A percentile compares a stretch with the other conserved stretches of the same genome.
Conservation (phyloP, 331 rosid species). For the Pyrus hybrid region DNA sequence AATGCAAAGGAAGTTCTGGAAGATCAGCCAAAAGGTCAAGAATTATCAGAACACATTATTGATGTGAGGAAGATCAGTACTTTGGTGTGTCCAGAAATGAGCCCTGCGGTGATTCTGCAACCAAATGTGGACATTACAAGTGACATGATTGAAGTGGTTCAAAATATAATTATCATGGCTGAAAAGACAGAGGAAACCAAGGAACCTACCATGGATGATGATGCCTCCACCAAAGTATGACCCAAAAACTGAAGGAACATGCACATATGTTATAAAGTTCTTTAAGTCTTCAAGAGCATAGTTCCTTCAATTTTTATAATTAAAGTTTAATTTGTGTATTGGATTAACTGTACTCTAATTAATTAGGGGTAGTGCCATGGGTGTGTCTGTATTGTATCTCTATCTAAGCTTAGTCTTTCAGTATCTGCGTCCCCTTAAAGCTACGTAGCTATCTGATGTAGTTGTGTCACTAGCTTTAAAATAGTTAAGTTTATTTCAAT, state of each 20-base stretch:
- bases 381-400: background rate
- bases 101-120: slow-evolving; percentile 14
- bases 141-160: slow-evolving; percentile 4
- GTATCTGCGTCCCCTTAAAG: background rate
- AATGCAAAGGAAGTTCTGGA: slow-evolving; percentile 35
- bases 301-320: background rate
- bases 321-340: background rate
- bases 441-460: background rate
- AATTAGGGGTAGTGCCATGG: background rate
- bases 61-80: slow-evolving; percentile 53
- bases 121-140: slow-evolving; percentile 3
- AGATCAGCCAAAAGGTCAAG: slow-evolving; percentile 52
- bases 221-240: slow-evolving; percentile 5
- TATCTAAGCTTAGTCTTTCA: background rate
- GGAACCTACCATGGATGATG: background rate
- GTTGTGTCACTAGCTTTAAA: background rate
- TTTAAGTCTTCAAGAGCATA: background rate
- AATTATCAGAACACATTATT: slow-evolving; percentile 48
- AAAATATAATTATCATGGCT: slow-evolving; percentile 3
- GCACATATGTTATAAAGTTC: background rate
- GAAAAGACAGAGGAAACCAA: slow-evolving; percentile 17
- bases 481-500: background rate
- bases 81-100: slow-evolving; percentile 29
- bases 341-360: background rate
- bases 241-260: background rate